Percentiles rank a stretch among this genome's conserved stretches.
These are phyloP conservation scores for Eucalyptus coolabah DNA, from an alignment of 345 rosid species.

Conservation along the genomic window DNA sequence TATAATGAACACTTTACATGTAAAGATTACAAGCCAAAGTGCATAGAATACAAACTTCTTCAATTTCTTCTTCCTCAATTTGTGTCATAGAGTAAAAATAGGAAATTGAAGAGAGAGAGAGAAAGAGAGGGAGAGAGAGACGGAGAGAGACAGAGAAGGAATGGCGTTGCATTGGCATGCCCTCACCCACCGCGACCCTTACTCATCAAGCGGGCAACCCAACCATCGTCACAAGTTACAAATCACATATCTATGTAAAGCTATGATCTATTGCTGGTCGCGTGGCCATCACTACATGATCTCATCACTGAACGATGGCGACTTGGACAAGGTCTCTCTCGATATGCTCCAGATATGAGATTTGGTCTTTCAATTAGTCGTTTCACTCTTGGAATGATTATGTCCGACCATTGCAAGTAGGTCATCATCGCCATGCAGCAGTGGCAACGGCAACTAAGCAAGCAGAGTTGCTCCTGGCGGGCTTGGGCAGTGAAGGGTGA, in stretches of 20 bases:
- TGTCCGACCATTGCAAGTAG: neutral
- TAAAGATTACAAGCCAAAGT: too few species aligned
- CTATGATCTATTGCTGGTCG: neutral
- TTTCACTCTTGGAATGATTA: neutral
- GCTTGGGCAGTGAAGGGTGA: neutral
- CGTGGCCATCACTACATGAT: neutral
- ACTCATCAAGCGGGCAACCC: neutral
- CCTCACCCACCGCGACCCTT: neutral
- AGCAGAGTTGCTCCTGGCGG: neutral
- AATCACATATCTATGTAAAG: neutral
- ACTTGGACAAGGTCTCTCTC: neutral
- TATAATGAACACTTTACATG: too few species aligned
- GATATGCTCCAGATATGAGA: neutral
- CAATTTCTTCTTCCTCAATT: too few species aligned
- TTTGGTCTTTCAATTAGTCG: neutral
- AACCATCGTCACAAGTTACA: neutral
- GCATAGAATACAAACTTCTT: too few species aligned
- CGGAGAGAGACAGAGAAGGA: neutral
- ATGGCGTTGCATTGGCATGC: neutral
- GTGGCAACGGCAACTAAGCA: too few species aligned
- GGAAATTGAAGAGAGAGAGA: neutral
- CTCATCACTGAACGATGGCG: neutral
- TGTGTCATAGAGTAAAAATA: too few species aligned
- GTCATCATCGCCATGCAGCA: neutral
- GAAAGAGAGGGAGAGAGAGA: neutral